Base-by-base conservation (phyloP, 257 asterid species). In the Jacaranda copaia region DNA sequence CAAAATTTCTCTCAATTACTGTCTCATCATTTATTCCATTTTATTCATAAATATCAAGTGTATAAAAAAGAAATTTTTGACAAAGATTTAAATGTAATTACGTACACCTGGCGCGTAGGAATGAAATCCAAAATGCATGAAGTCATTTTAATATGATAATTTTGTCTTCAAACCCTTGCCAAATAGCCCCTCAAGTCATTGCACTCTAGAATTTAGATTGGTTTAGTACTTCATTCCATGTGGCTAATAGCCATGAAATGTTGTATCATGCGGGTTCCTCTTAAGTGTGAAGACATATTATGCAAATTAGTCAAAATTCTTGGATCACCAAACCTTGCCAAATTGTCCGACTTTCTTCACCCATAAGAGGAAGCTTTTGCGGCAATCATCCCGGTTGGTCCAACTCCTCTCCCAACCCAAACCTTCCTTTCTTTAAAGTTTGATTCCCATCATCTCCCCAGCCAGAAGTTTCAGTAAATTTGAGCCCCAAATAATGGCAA, bases 271-370 rank as follows among this genome's bases (percentile, higher is more conserved):
- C 25, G 39, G 15, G 2, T 59, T 3, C 16, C 5, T 38, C 32
- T 65, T 25, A 65, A 42, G 6, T 19, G 36, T 42, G 72, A 67
- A 45, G 57, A 19, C 40, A 40, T 55, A 39, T 13, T 42, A 49
- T 8, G 19, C 13, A 70, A 45, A 38, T 52, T 43, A 75, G 84
- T 80, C 83, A 79, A 85, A 61, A 70, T 46, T 35, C 74, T 75
- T 75, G 66, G 87, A 84, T 85, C 76, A 87, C 87, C 91, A 70
- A 87, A 78, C 86, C 56, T 52, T 76, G 77, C 85, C 87, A 81
- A 83, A 83, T 70, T 48, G 68, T 55, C 32, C 39, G 35, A 68
- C 68, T 35, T 76, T 59, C 80, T 78, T 79, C 84, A 81, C 76
- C 87, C 73, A 70, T 64, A 63, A 8, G 0, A 40, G 58, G 64